Conservation (phyloP, 108 stramenopile species). For the Cyclotella kingstonii region DNA sequence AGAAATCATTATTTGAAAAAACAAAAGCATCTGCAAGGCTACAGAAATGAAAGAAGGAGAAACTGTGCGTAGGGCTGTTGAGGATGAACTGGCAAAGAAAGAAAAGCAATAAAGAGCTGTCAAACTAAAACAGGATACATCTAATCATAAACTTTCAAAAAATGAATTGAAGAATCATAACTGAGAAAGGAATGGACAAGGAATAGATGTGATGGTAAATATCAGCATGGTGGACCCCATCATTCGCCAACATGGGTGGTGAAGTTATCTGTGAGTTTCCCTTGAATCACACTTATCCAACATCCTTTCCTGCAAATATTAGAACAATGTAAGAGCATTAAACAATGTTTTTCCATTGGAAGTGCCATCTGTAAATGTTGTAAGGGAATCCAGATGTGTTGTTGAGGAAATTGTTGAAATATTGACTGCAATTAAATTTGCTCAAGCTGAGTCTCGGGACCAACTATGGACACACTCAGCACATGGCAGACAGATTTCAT, state of each 20-base stretch:
- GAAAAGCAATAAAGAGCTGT: too few relatives aligned
- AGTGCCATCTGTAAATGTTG: constrained; percentile 10
- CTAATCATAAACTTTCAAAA: too few relatives aligned
- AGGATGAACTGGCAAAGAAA: too few relatives aligned
- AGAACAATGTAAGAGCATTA: constrained; percentile 2
- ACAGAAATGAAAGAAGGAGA: too few relatives aligned
- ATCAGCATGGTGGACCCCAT: neutral
- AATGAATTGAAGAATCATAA: too few relatives aligned
- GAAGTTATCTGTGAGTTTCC: constrained; percentile 21
- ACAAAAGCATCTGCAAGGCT: too few relatives aligned
- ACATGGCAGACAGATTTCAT: constrained; percentile 15
- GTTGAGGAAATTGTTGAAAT: constrained; percentile 17
- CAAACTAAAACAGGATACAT: too few relatives aligned
- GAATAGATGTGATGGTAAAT: neutral
- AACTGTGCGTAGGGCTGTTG: too few relatives aligned
- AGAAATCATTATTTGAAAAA: too few relatives aligned
- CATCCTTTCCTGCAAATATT: constrained; percentile 3
- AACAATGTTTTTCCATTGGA: neutral
- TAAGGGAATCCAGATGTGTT: neutral
- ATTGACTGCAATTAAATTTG: constrained; percentile 15
- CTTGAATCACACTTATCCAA: constrained; percentile 7
- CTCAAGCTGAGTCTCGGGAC: constrained; percentile 6
- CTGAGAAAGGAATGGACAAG: constrained; percentile 10
- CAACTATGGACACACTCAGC: constrained; percentile 21
- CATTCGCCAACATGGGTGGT: constrained; percentile 17